Conservation (phyloP, 345 rosid genomes). For the Orychophragmus violaceus region DNA sequence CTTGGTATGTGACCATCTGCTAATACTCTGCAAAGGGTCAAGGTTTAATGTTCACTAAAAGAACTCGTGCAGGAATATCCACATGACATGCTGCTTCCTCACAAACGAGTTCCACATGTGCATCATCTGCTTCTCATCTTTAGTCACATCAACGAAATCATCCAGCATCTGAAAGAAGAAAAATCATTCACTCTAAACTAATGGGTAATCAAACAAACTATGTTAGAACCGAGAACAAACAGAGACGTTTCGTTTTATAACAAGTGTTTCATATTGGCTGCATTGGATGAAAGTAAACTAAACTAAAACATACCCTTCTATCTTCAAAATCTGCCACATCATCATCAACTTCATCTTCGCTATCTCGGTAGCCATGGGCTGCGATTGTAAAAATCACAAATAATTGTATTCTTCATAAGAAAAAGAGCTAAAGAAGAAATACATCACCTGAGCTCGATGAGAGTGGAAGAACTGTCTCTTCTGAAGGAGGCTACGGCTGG, state of each 20-base stretch:
- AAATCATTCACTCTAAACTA: background rate
- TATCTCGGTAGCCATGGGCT: constrained; percentile 97
- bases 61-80: background rate
- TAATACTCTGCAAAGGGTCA: constrained; percentile 50
- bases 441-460: constrained; percentile 92
- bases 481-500: constrained; percentile 77
- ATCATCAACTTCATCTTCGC: constrained; percentile 99
- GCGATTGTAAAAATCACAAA: constrained; percentile 22
- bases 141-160: constrained; percentile 96
- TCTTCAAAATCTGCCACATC: constrained; percentile 99
- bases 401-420: background rate
- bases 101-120: constrained; percentile 98
- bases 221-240: constrained; percentile 5
- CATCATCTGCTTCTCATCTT: constrained; percentile 96
- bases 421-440: background rate
- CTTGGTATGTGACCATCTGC: constrained; percentile 99
- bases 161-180: constrained; percentile 81
- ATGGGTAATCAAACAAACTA: background rate
- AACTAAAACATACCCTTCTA: constrained; percentile 24
- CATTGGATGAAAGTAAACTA: no score
- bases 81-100: constrained; percentile 56
- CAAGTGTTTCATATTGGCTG: no score
- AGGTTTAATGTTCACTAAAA: background rate
- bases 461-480: constrained; percentile 95
- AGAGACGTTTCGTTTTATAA: background rate